These are phyloP conservation scores for Mycosarcoma maydis DNA, from an alignment of 1,284 basidiomycete genomes.

Conservation along the genomic window DNA sequence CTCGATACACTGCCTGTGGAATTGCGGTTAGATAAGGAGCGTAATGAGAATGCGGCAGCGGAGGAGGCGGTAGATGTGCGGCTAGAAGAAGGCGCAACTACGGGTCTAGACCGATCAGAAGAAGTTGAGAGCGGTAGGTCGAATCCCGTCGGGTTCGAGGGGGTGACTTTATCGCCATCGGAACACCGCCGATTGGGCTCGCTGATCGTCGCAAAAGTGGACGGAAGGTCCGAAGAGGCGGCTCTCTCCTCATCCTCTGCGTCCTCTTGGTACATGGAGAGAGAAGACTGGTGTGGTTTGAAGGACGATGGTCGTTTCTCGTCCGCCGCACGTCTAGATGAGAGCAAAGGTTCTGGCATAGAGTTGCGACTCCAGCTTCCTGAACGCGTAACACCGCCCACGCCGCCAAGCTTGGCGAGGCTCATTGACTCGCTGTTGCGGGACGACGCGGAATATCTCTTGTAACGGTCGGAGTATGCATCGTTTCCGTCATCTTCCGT, in stretches of 20 bases:
- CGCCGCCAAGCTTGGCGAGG: conserved; percentile 55
- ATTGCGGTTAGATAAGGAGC: conserved; percentile 52
- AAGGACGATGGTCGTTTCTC: conserved; percentile 17
- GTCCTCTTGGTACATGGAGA: conserved; percentile 22
- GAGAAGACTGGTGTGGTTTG: conserved; percentile 25
- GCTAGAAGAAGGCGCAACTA: conserved; percentile 28
- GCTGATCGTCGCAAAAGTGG: not conserved
- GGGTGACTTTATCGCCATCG: conserved; percentile 9
- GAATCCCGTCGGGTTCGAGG: not conserved
- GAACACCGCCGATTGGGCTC: conserved; percentile 12
- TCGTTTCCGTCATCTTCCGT: conserved; percentile 18
- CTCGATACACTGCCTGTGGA: conserved; percentile 52
- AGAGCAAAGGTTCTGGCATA: conserved; percentile 18
- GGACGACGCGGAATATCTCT: conserved; percentile 16
- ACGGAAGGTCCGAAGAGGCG: conserved; percentile 2
- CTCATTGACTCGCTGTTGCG: conserved; percentile 44
- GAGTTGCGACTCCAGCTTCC: conserved; percentile 55
- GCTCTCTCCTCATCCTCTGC: conserved; percentile 16
- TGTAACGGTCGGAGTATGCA: conserved; percentile 9
- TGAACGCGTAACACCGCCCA: conserved; percentile 57
- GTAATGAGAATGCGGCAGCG: conserved; percentile 52
- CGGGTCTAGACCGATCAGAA: conserved; percentile 7
- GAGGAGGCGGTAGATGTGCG: conserved; percentile 48
- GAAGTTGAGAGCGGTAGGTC: conserved; percentile 7
- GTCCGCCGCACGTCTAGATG: conserved; percentile 10